These are phyloP conservation scores for Apiospora rasikravindrae DNA, from an alignment of 2,329 filamentous ascomycete species.

Conservation along the genomic window DNA sequence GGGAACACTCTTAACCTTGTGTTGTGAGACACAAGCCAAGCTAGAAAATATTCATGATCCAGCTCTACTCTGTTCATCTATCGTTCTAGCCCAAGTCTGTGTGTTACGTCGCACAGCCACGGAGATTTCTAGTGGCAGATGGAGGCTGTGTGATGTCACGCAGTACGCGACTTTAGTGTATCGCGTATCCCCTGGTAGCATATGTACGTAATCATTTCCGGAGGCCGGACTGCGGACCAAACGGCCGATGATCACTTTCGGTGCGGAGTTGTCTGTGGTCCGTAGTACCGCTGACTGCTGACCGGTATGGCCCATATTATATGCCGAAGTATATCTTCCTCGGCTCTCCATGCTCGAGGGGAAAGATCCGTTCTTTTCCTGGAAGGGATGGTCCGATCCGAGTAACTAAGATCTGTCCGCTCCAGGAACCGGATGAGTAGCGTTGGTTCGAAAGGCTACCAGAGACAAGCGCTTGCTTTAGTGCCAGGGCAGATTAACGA, in stretches of 20 bases:
- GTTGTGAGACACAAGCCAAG: background rate
- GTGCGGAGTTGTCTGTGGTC: background rate
- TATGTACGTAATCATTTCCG: background rate
- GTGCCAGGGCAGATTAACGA: background rate
- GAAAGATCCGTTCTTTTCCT: background rate
- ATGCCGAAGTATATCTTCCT: background rate
- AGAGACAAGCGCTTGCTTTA: background rate
- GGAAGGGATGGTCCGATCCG: conserved; percentile 8
- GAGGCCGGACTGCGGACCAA: background rate
- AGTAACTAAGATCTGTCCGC: background rate
- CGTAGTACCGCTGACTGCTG: background rate
- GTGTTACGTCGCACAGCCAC: background rate
- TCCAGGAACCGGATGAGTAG: background rate
- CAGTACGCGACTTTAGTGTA: background rate
- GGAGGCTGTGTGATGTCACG: background rate
- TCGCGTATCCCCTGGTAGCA: too few relatives aligned
- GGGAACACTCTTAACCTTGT: background rate
- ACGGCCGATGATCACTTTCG: background rate
- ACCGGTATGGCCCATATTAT: background rate
- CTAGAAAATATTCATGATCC: too few relatives aligned
- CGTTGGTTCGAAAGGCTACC: background rate
- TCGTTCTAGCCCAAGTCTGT: background rate
- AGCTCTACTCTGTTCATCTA: background rate
- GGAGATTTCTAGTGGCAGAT: background rate
- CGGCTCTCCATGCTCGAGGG: background rate